phyloP scores from a whole-genome alignment of 192 early-diverging fungal species.

The Thamnidium elegans region DNA sequence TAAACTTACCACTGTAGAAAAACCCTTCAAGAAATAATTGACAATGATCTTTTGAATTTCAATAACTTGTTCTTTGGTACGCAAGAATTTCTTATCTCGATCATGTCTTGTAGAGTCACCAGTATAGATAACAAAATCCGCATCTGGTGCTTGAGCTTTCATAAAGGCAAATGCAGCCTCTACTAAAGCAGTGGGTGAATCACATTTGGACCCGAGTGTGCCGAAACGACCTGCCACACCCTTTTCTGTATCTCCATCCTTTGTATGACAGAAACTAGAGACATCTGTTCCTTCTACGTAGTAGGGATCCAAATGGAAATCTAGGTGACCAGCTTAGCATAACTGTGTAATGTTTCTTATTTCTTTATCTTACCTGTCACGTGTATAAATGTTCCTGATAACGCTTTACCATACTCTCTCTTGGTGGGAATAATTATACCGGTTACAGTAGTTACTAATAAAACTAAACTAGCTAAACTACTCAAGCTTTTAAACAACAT shows the following conservation, averaged over 20 bases:
- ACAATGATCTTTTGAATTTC: slow-evolving; percentile 23
- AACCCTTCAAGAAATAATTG: slow-evolving; percentile 19
- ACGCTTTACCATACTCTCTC: too few species aligned
- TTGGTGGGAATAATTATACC: too few species aligned
- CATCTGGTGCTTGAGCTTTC: slow-evolving; percentile 15
- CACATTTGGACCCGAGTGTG: slow-evolving; percentile 29
- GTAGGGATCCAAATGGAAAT: slow-evolving; percentile 35
- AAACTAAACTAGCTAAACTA: too few species aligned
- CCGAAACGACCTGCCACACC: slow-evolving; percentile 41
- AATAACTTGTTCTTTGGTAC: slow-evolving; percentile 20
- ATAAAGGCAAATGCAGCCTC: slow-evolving; percentile 37
- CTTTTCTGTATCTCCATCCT: slow-evolving; percentile 11
- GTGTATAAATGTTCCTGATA: slow-evolving; percentile 34
- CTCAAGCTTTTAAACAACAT: too few species aligned
- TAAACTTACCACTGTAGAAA: slow-evolving; percentile 18
- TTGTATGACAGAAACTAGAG: slow-evolving; percentile 33
- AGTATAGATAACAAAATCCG: slow-evolving; percentile 44
- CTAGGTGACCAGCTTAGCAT: background rate
- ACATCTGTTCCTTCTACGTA: slow-evolving; percentile 33
- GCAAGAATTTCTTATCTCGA: slow-evolving; percentile 15
- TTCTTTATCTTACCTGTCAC: slow-evolving; percentile 27
- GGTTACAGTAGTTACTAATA: too few species aligned
- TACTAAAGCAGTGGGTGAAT: slow-evolving; percentile 35
- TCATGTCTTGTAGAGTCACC: slow-evolving; percentile 38
- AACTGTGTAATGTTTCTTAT: background rate